phyloP scores from a whole-genome alignment of 1,284 basidiomycete species.

The Takashimella koratensis region DNA sequence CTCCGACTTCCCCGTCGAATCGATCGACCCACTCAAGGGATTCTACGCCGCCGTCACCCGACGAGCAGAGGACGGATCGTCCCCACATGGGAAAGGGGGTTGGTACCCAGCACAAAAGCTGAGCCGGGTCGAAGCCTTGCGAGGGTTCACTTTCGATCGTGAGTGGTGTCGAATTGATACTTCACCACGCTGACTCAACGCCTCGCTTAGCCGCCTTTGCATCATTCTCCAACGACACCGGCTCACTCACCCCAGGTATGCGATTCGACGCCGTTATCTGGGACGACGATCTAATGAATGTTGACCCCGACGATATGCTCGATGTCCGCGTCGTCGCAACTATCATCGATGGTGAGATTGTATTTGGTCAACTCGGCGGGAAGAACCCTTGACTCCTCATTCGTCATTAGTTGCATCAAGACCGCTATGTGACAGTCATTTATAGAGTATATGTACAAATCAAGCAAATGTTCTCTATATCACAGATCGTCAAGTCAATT shows the following conservation, averaged over 20 bases:
- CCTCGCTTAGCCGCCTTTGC: conserved; percentile 65
- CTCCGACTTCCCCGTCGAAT: conserved; percentile 87
- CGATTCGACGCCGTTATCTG: conserved; percentile 81
- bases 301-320: conserved; percentile 62
- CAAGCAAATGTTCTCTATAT: too few relatives aligned
- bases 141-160: conserved; percentile 74
- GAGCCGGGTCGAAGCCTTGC: conserved; percentile 61
- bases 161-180: conserved; percentile 7
- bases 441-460: too few relatives aligned
- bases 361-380: conserved; percentile 55
- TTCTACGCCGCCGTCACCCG: conserved; percentile 84
- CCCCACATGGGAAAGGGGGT: conserved; percentile 73
- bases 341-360: conserved; percentile 70
- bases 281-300: conserved; percentile 71
- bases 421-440: too few relatives aligned
- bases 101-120: conserved; percentile 75
- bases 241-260: conserved; percentile 66
- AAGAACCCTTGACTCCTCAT: too few relatives aligned
- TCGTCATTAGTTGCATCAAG: too few relatives aligned
- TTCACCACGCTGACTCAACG: background rate
- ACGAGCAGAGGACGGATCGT: conserved; percentile 62
- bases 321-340: conserved; percentile 69
- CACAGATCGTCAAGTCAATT: background rate
- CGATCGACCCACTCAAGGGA: conserved; percentile 53
- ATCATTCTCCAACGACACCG: conserved; percentile 65